A percentile compares a stretch with the other conserved stretches of the same genome.
Conservation (phyloP, 1,139 yeast species). For the Candida pseudocylindracea region DNA sequence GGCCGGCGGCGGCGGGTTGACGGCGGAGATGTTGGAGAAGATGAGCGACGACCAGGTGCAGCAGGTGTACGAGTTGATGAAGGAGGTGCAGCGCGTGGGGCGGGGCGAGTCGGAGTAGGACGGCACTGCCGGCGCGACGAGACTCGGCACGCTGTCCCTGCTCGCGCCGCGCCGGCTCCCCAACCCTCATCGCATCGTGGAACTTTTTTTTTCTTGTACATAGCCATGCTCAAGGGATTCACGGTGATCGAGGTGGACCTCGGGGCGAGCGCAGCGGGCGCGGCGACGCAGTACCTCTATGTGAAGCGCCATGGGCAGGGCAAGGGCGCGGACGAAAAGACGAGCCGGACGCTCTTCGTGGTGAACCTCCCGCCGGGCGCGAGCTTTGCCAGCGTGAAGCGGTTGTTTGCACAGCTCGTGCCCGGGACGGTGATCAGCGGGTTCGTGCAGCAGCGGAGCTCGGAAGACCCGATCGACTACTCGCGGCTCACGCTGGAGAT, state of each 20-base stretch:
- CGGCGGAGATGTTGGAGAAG: slow-evolving; percentile 43
- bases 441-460: slow-evolving; percentile 13
- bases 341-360: slow-evolving; percentile 33
- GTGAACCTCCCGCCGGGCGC: slow-evolving; percentile 56
- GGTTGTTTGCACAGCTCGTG: slow-evolving; percentile 34
- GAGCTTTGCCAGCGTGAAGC: slow-evolving; percentile 25
- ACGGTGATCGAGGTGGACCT: too few species aligned
- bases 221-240: too few species aligned
- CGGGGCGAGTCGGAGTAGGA: not conserved
- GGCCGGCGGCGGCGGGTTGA: slow-evolving; percentile 23
- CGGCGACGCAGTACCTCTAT: too few species aligned
- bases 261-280: too few species aligned
- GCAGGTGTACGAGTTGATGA: slow-evolving; percentile 34
- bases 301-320: slow-evolving; percentile 32
- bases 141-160: too few species aligned
- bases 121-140: too few species aligned
- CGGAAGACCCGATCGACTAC: slow-evolving; percentile 31
- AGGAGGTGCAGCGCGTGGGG: slow-evolving; percentile 31
- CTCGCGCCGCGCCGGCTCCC: too few species aligned
- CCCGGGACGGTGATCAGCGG: slow-evolving; percentile 38
- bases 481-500: slow-evolving; percentile 39
- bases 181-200: too few species aligned
- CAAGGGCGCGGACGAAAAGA: slow-evolving; percentile 10
- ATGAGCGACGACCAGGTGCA: slow-evolving; percentile 84
- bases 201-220: too few species aligned